Percentiles rank a stretch among this genome's conserved stretches.
Evolutionary conservation across 495 filamentous ascomycete genomes (phyloP).

Genomic region (Neohortaea acidophila): DNA sequence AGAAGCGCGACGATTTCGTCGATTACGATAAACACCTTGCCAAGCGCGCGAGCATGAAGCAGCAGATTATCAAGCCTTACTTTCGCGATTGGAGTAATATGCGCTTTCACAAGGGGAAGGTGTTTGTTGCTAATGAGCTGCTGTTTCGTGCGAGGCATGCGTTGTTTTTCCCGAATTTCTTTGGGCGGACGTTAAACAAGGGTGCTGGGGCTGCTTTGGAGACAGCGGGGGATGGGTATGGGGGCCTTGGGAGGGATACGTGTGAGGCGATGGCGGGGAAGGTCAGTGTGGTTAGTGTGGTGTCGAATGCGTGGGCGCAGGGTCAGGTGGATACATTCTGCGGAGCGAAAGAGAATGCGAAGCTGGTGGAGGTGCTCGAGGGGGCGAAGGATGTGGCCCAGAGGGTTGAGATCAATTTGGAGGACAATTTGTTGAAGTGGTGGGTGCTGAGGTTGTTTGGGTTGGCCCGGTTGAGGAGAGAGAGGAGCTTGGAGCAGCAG

Average conservation of each 20-base stretch:
- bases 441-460: constrained; percentile 57
- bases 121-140: constrained; percentile 61
- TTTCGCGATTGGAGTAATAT: constrained; percentile 86
- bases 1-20: constrained; percentile 67
- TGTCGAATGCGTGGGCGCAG: constrained; percentile 71
- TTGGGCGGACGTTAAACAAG: constrained; percentile 49
- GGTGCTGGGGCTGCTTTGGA: too few relatives aligned
- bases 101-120: constrained; percentile 69
- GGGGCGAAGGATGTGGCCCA: constrained; percentile 41
- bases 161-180: constrained; percentile 86
- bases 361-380: constrained; percentile 38
- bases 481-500: constrained; percentile 45
- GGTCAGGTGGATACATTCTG: constrained; percentile 60
- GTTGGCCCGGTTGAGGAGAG: constrained; percentile 37
- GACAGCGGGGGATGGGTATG: constrained; percentile 9
- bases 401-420: constrained; percentile 70
- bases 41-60: constrained; percentile 51
- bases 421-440: constrained; percentile 64
- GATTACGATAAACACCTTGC: constrained; percentile 70
- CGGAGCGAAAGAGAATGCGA: constrained; percentile 46
- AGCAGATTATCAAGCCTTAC: constrained; percentile 60
- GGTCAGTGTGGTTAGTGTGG: constrained; percentile 64
- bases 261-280: constrained; percentile 53
- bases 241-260: constrained; percentile 39
- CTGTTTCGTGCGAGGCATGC: constrained; percentile 61